These are phyloP conservation scores for Candida smagusa DNA, from an alignment of 1,139 yeast genomes.

Conservation along the genomic window DNA sequence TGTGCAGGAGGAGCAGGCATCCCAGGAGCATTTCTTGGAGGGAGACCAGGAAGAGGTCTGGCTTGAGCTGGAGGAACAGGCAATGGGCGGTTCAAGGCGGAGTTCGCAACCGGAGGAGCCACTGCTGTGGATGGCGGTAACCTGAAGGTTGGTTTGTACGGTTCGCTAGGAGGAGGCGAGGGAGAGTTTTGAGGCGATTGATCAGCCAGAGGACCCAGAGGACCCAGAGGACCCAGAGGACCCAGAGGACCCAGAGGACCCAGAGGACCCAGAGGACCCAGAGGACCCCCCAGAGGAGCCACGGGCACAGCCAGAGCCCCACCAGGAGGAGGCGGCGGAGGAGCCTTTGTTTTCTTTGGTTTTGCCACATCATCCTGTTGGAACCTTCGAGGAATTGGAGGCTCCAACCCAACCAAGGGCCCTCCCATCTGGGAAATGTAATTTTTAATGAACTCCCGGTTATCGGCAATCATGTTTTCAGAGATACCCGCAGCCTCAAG, in stretches of 20 bases:
- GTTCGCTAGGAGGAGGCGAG: constrained; percentile 10
- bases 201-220: constrained; percentile 1
- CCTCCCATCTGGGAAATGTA: constrained; percentile 79
- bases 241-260: constrained; percentile 2
- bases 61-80: constrained; percentile 21
- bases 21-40: constrained; percentile 5
- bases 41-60: constrained; percentile 13
- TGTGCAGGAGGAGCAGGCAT: constrained; percentile 1
- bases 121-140: constrained; percentile 30
- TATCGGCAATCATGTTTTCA: constrained; percentile 88
- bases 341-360: constrained; percentile 23
- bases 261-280: constrained; percentile 18
- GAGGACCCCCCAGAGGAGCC: constrained; percentile 3
- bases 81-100: constrained; percentile 6
- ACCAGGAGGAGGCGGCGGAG: constrained; percentile 50
- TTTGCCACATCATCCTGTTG: constrained; percentile 18
- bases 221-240: constrained; percentile 2
- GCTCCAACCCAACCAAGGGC: constrained; percentile 80
- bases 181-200: constrained; percentile 6
- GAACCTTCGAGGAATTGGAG: constrained; percentile 71
- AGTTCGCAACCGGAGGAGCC: constrained; percentile 16
- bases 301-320: constrained; percentile 16
- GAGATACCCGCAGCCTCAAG: constrained; percentile 77
- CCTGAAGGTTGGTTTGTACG: constrained; percentile 16
- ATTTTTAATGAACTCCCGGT: constrained; percentile 75